A percentile compares a stretch with the other conserved stretches of the same genome.
Evolutionary conservation across 805 yeast genomes (phyloP).

Genomic region (Isabelozyma gotoi): DNA sequence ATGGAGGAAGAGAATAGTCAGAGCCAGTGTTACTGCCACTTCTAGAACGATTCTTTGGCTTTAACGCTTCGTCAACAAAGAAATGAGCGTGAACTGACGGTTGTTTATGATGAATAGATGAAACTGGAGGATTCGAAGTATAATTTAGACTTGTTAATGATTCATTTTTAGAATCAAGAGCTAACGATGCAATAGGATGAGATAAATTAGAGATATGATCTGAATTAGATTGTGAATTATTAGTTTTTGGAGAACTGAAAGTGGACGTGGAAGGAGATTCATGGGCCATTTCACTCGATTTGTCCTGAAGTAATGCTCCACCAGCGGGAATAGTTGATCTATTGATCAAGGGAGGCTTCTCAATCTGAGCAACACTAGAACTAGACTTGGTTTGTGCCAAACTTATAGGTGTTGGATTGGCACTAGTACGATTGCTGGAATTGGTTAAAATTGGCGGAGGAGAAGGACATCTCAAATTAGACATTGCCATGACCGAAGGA

Average conservation of each 20-base stretch:
- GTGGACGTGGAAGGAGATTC: not conserved
- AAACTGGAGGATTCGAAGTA: conserved; percentile 28
- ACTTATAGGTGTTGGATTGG: not conserved
- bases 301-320: conserved; percentile 34
- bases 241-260: not conserved
- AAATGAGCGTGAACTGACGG: conserved; percentile 81
- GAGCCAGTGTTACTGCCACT: conserved; percentile 30
- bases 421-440: conserved; percentile 7
- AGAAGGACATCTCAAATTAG: conserved; percentile 63
- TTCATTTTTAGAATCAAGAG: conserved; percentile 9
- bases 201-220: not conserved
- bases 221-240: not conserved
- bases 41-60: conserved; percentile 39
- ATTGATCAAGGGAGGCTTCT: not conserved
- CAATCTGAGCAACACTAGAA: not conserved
- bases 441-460: conserved; percentile 65
- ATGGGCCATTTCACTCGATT: not conserved
- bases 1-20: conserved; percentile 12
- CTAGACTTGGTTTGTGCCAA: not conserved
- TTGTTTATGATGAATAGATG: conserved; percentile 46
- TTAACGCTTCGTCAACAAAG: conserved; percentile 65
- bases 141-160: conserved; percentile 25
- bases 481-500: conserved; percentile 57
- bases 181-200: not conserved
- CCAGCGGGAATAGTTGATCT: conserved; percentile 37